A percentile compares a stretch with the other conserved stretches of the same genome.
Evolutionary conservation across 768 basidiomycete genomes (phyloP).

Genomic region (Amanita molliuscula): DNA sequence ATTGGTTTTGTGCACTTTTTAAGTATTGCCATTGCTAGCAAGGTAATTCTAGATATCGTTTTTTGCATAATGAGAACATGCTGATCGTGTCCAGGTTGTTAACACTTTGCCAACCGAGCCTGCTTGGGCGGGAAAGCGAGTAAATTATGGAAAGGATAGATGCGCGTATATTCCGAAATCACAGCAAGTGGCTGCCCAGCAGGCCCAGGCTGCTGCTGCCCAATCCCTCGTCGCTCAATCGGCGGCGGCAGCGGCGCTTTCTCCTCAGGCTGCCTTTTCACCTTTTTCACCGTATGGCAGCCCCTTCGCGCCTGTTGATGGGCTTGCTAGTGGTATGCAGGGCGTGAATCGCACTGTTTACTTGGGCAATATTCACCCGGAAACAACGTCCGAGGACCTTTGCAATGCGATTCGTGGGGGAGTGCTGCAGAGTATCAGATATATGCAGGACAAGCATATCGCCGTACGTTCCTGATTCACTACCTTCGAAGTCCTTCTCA

Average conservation of each 20-base stretch:
- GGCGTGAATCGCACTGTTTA: conserved; percentile 89
- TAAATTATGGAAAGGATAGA: conserved; percentile 98
- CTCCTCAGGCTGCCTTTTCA: conserved; percentile 23
- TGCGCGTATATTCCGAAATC: conserved; percentile 97
- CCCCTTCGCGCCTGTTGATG: conserved; percentile 38
- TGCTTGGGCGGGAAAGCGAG: conserved; percentile 90
- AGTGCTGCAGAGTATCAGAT: conserved; percentile 87
- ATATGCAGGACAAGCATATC: conserved; percentile 96
- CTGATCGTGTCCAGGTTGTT: conserved; percentile 55
- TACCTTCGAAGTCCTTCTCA: not conserved
- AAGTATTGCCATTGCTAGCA: conserved; percentile 88
- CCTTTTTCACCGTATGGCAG: conserved; percentile 39
- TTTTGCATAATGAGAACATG: conserved; percentile 1
- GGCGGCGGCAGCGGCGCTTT: conserved; percentile 13
- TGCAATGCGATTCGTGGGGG: conserved; percentile 98
- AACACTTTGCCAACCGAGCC: conserved; percentile 87
- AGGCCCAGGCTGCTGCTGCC: conserved; percentile 79
- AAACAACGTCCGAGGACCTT: conserved; percentile 88
- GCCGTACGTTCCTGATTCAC: conserved; percentile 46
- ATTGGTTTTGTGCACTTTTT: conserved; percentile 99
- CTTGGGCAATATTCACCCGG: conserved; percentile 93
- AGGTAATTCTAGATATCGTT: conserved; percentile 41
- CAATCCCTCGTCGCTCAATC: conserved; percentile 61
- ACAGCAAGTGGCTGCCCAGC: conserved; percentile 81
- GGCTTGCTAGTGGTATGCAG: conserved; percentile 28